Percentiles rank a stretch among this genome's conserved stretches.
These are phyloP conservation scores for Yamadazyma kanchanaburiensis DNA, from an alignment of 1,139 yeast genomes.

Conservation along the genomic window DNA sequence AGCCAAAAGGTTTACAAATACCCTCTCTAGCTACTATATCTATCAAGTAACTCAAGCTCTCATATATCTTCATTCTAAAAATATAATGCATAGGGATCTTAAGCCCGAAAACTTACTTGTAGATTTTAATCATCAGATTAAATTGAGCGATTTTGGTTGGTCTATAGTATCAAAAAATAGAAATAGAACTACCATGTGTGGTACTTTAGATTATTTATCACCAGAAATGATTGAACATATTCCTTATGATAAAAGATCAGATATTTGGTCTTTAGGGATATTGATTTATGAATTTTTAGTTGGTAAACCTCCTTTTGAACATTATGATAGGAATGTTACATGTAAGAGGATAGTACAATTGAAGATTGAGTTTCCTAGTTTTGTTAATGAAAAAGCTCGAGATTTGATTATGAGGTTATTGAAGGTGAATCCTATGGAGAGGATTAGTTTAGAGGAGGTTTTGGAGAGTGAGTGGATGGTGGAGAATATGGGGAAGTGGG, in stretches of 20 bases:
- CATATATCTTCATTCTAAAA: slow-evolving; percentile 68
- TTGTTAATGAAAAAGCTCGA: slow-evolving; percentile 68
- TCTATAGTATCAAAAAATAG: slow-evolving; percentile 45
- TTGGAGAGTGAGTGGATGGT: slow-evolving; percentile 80
- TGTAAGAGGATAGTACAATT: slow-evolving; percentile 75
- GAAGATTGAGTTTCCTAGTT: slow-evolving; percentile 70
- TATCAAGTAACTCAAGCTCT: slow-evolving; percentile 82
- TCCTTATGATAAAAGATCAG: slow-evolving; percentile 77
- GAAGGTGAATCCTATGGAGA: slow-evolving; percentile 63
- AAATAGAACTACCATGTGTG: slow-evolving; percentile 81
- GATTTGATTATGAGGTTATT: slow-evolving; percentile 64
- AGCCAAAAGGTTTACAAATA: slow-evolving; percentile 66
- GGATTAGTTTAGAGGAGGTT: slow-evolving; percentile 61
- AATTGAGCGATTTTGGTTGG: slow-evolving; percentile 96
- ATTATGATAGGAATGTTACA: slow-evolving; percentile 67
- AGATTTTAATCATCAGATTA: slow-evolving; percentile 68
- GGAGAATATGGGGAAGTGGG: slow-evolving; percentile 52
- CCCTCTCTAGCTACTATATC: slow-evolving; percentile 72
- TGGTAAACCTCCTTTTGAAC: slow-evolving; percentile 93
- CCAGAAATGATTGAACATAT: slow-evolving; percentile 92
- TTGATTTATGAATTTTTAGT: slow-evolving; percentile 81
- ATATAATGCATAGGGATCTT: slow-evolving; percentile 85
- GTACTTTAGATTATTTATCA: slow-evolving; percentile 89
- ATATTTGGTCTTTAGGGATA: slow-evolving; percentile 92
- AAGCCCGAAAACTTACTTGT: slow-evolving; percentile 88